Conservation (phyloP, 2,329 filamentous ascomycete species). For the Aspergillus sp. region DNA sequence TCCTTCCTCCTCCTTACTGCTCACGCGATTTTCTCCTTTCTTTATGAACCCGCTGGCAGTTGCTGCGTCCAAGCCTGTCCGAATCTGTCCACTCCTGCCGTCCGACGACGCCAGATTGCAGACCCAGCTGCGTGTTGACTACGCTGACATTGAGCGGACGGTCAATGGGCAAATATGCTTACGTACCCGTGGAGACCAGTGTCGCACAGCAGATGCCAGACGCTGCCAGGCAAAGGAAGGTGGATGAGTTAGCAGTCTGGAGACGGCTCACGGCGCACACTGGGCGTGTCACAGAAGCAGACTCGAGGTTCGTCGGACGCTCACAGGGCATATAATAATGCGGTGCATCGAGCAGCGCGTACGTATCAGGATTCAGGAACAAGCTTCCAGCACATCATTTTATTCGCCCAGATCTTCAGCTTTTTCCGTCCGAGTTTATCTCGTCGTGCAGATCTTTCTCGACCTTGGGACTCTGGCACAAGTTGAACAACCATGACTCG, state of each 20-base stretch:
- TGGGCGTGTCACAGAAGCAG: constrained; percentile 1
- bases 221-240: too few species aligned
- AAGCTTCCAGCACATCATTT: not conserved
- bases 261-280: too few species aligned
- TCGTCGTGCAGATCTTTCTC: constrained; percentile 1
- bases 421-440: not conserved
- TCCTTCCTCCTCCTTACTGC: constrained; percentile 1
- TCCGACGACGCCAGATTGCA: too few species aligned
- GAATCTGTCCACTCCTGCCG: too few species aligned
- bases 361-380: too few species aligned
- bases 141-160: not conserved
- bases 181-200: constrained; percentile 2
- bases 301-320: not conserved
- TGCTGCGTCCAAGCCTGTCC: too few species aligned
- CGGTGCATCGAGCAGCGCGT: not conserved
- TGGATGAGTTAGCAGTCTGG: too few species aligned
- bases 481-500: not conserved
- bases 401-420: not conserved
- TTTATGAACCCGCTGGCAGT: not conserved
- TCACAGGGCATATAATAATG: not conserved
- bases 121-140: not conserved
- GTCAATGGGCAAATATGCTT: not conserved
- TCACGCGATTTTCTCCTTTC: constrained; percentile 3
- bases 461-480: not conserved
- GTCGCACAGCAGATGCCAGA: not conserved